Evolutionary conservation across 805 yeast species (phyloP).

Genomic region (Millerozyma miso): DNA sequence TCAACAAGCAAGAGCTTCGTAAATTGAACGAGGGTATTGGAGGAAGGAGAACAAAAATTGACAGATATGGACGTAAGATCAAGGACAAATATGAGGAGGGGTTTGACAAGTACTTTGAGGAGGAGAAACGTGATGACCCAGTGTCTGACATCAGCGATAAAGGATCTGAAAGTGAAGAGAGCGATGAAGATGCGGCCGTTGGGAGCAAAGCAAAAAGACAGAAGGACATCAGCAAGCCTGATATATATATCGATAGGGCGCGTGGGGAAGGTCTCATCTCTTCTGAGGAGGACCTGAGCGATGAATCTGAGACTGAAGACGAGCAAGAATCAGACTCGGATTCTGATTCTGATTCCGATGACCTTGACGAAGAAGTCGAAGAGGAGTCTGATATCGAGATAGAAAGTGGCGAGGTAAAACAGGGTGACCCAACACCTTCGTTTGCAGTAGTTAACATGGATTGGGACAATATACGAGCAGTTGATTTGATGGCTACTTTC

Average conservation of each 20-base stretch:
- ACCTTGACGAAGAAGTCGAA: conserved; percentile 45
- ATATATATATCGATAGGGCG: conserved; percentile 47
- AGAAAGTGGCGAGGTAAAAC: conserved; percentile 63
- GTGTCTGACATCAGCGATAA: conserved; percentile 13
- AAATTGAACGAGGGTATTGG: conserved; percentile 39
- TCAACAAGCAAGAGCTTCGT: conserved; percentile 59
- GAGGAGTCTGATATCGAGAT: conserved; percentile 54
- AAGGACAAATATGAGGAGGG: conserved; percentile 41
- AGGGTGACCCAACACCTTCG: conserved; percentile 77
- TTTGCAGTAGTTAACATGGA: conserved; percentile 94
- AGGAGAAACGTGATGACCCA: conserved; percentile 24
- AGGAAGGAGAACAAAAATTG: conserved; percentile 66
- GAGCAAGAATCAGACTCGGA: conserved; percentile 39
- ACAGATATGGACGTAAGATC: conserved; percentile 81
- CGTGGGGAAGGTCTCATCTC: conserved; percentile 57
- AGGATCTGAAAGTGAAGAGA: conserved; percentile 10
- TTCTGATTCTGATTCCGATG: conserved; percentile 36
- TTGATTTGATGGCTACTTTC: conserved; percentile 86
- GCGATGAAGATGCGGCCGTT: conserved; percentile 20
- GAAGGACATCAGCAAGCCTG: conserved; percentile 18
- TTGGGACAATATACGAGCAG: conserved; percentile 92
- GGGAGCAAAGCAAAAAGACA: conserved; percentile 15
- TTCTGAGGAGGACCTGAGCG: conserved; percentile 26
- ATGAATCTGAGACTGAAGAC: conserved; percentile 36
- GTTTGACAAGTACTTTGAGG: conserved; percentile 59